phyloP scores from a whole-genome alignment of 2,329 filamentous ascomycete species.

The Pseudopyricularia javanii region DNA sequence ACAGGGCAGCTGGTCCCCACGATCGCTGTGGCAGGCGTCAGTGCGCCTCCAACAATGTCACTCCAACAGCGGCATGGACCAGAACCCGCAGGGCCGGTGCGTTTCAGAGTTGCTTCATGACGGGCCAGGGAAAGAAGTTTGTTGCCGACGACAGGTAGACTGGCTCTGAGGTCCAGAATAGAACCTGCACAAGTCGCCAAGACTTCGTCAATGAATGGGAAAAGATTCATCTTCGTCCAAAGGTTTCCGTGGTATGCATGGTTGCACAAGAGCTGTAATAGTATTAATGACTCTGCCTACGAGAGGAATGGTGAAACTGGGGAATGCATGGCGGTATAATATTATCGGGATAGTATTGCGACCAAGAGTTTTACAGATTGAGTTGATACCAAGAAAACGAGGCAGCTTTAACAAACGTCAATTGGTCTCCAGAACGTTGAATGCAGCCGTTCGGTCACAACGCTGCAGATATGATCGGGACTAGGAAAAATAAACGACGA shows the following conservation, averaged over 20 bases:
- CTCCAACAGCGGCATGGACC: not conserved
- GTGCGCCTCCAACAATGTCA: not conserved
- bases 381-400: no score
- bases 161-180: not conserved
- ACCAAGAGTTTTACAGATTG: no score
- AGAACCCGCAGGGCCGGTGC: constrained; percentile 3
- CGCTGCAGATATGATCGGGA: no score
- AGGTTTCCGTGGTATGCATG: constrained; percentile 6
- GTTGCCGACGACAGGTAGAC: not conserved
- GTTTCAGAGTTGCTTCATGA: constrained; percentile 32
- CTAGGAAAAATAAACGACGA: no score
- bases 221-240: not conserved
- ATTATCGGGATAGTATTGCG: no score
- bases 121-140: constrained; percentile 8
- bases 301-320: no score
- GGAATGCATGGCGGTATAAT: no score
- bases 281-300: no score
- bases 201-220: not conserved
- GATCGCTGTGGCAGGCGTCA: not conserved
- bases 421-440: no score
- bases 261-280: not conserved
- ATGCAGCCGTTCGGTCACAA: no score
- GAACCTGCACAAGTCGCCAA: constrained; percentile 1
- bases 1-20: not conserved
- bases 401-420: no score